A percentile compares a stretch with the other conserved stretches of the same genome.
Evolutionary conservation across 2,329 filamentous ascomycete genomes (phyloP).

Genomic region (Phaeosphaeria sp.): DNA sequence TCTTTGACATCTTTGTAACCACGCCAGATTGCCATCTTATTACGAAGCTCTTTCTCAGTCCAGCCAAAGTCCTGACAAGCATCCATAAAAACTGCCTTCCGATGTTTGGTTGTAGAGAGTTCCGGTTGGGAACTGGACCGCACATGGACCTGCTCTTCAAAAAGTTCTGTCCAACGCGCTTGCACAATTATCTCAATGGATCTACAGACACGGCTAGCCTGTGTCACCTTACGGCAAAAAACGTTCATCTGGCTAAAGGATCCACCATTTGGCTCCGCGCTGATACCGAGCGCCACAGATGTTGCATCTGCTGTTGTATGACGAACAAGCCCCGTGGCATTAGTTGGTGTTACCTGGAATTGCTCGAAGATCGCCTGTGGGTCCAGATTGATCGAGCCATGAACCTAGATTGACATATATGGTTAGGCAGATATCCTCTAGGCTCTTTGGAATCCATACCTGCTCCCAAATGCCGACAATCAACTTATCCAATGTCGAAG

Average conservation of each 20-base stretch:
- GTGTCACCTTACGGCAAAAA: conserved; percentile 54
- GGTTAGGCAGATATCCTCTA: not conserved
- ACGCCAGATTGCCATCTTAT: conserved; percentile 62
- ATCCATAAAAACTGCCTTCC: conserved; percentile 60
- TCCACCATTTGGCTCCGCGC: conserved; percentile 14
- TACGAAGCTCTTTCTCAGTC: conserved; percentile 65
- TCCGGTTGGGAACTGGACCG: conserved; percentile 50
- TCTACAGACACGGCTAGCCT: conserved; percentile 61
- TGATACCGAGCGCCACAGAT: conserved; percentile 18
- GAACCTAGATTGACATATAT: conserved; percentile 13
- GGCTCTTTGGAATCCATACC: conserved; percentile 25
- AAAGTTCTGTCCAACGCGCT: conserved; percentile 64
- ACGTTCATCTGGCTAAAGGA: conserved; percentile 53
- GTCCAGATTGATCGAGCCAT: conserved; percentile 51
- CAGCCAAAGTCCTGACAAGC: conserved; percentile 62
- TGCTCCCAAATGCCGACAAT: conserved; percentile 60
- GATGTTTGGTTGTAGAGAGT: conserved; percentile 56
- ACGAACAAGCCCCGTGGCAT: conserved; percentile 17
- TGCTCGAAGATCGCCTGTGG: conserved; percentile 46
- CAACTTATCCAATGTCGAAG: conserved; percentile 57
- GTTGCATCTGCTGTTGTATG: conserved; percentile 14
- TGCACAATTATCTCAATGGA: conserved; percentile 66
- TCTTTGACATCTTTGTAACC: conserved; percentile 67
- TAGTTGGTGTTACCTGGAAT: conserved; percentile 31
- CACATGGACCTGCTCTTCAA: conserved; percentile 58